A percentile compares a stretch with the other conserved stretches of the same genome.
Evolutionary conservation across 768 basidiomycete genomes (phyloP).

Genomic region (Pisolithus tinctorius): DNA sequence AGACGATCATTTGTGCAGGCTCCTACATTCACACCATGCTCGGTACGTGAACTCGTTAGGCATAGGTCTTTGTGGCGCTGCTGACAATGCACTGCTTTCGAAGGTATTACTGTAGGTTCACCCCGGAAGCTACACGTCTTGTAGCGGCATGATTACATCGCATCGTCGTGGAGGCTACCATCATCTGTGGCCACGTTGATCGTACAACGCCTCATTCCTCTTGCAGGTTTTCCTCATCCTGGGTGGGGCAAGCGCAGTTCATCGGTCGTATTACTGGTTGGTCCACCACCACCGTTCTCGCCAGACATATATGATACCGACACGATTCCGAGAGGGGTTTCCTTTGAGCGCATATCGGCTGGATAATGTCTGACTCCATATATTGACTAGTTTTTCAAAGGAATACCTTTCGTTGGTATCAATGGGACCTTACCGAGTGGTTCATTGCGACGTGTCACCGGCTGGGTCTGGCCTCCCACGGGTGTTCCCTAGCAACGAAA

Average conservation of each 20-base stretch:
- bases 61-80: conserved; percentile 5
- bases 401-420: conserved; percentile 74
- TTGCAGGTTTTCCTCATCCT: conserved; percentile 65
- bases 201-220: conserved; percentile 68
- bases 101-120: conserved; percentile 47
- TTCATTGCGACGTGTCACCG: conserved; percentile 66
- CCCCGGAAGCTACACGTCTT: background rate
- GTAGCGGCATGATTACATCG: background rate
- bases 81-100: conserved; percentile 4
- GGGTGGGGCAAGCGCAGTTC: conserved; percentile 76
- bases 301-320: conserved; percentile 80
- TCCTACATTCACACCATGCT: conserved; percentile 90
- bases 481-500: conserved; percentile 83
- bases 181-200: conserved; percentile 80
- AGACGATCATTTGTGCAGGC: conserved; percentile 55
- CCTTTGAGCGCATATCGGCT: conserved; percentile 76
- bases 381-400: conserved; percentile 23
- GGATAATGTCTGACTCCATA: conserved; percentile 74
- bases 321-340: conserved; percentile 76
- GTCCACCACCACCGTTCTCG: conserved; percentile 77
- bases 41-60: conserved; percentile 36
- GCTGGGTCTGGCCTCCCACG: conserved; percentile 69
- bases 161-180: conserved; percentile 31
- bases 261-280: conserved; percentile 89
- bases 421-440: conserved; percentile 67